These are phyloP conservation scores for Gymnopilus dilepis DNA, from an alignment of 768 basidiomycete species.

Conservation along the genomic window DNA sequence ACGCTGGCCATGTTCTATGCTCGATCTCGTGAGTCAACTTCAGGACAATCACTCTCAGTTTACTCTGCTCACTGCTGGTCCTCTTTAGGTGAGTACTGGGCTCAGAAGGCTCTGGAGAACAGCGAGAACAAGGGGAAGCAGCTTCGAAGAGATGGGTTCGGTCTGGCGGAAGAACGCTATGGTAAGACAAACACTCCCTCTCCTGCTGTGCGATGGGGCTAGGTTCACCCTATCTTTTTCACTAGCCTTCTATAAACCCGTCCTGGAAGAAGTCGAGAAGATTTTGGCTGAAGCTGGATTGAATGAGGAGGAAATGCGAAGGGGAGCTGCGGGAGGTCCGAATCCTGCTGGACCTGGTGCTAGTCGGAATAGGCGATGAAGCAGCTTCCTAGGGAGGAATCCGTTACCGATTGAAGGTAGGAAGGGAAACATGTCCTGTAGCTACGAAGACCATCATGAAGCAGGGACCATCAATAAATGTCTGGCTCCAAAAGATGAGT, in stretches of 20 bases:
- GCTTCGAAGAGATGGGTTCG: constrained; percentile 79
- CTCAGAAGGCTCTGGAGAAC: constrained; percentile 64
- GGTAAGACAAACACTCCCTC: constrained; percentile 43
- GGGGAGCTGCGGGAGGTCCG: constrained; percentile 52
- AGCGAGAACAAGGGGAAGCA: constrained; percentile 78
- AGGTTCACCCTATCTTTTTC: not conserved
- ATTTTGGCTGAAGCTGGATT: constrained; percentile 85
- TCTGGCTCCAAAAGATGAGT: no score
- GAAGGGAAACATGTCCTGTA: no score
- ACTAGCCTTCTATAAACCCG: constrained; percentile 79
- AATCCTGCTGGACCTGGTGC: constrained; percentile 42
- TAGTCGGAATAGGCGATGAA: constrained; percentile 59
- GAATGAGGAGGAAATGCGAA: constrained; percentile 81
- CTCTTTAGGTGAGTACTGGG: constrained; percentile 77
- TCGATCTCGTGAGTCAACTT: constrained; percentile 70
- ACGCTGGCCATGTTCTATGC: constrained; percentile 84
- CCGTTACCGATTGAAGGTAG: no score
- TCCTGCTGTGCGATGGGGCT: not conserved
- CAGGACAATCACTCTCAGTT: not conserved
- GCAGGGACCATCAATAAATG: no score
- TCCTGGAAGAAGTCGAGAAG: constrained; percentile 80
- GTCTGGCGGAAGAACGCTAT: constrained; percentile 74
- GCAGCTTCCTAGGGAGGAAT: no score
- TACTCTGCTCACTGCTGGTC: not conserved
- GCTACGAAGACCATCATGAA: no score